Conservation (phyloP, 2,329 filamentous ascomycete genomes). For the Talaromyces albobiverticillius region DNA sequence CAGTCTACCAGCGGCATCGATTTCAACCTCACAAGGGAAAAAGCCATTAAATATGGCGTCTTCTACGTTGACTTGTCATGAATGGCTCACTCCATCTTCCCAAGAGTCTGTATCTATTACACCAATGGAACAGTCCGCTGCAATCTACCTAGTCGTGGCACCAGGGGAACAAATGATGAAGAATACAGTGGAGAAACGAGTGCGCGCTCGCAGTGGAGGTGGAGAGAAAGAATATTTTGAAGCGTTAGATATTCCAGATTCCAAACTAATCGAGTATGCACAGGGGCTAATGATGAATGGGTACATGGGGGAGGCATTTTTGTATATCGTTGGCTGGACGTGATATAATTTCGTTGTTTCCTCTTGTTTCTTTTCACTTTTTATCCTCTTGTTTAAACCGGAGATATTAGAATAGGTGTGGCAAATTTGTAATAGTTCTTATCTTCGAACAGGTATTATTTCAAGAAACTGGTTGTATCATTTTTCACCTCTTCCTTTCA, state of each 20-base stretch:
- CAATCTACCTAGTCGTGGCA: conserved; percentile 26
- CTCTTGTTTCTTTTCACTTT: not conserved
- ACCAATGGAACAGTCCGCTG: conserved; percentile 6
- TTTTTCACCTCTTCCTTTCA: too few species aligned
- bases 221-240: conserved; percentile 24
- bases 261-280: conserved; percentile 28
- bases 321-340: conserved; percentile 32
- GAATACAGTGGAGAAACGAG: conserved; percentile 23
- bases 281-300: conserved; percentile 26
- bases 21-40: conserved; percentile 4
- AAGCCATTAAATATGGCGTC: not conserved
- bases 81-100: conserved; percentile 24
- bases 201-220: conserved; percentile 21
- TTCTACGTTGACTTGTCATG: not conserved
- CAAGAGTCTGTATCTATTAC: conserved; percentile 24
- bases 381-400: not conserved
- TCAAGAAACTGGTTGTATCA: too few species aligned
- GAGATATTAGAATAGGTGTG: not conserved
- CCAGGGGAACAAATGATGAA: conserved; percentile 28
- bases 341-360: conserved; percentile 14
- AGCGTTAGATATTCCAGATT: conserved; percentile 20
- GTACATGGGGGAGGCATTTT: conserved; percentile 27
- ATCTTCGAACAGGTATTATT: not conserved
- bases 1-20: not conserved
- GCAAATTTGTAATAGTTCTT: not conserved